phyloP scores from a whole-genome alignment of 768 basidiomycete species.

The Russula dissimulans region DNA sequence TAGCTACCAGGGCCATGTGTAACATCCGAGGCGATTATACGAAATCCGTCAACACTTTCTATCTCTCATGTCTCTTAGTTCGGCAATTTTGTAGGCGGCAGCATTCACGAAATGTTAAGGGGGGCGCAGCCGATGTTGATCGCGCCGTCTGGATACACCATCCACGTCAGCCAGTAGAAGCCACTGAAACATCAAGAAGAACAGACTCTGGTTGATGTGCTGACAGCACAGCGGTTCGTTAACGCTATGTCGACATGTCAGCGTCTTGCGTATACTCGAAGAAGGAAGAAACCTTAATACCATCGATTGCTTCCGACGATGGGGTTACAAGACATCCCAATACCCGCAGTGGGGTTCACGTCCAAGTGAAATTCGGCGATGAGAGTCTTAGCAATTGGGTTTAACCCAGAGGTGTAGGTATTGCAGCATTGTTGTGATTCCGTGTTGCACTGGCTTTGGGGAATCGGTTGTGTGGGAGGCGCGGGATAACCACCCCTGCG shows the following conservation, averaged over 20 bases:
- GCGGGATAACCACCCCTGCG: neutral
- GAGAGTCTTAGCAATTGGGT: fast-evolving
- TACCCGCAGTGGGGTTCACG: no score
- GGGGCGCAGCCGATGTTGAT: neutral
- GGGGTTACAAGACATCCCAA: neutral
- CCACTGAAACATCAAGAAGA: neutral
- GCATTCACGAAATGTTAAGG: neutral
- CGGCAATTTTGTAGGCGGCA: neutral
- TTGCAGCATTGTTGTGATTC: neutral
- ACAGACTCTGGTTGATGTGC: neutral
- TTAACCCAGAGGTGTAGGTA: neutral
- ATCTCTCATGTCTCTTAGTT: neutral
- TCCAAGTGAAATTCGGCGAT: neutral
- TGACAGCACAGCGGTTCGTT: neutral
- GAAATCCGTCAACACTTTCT: neutral
- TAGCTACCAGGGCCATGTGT: neutral
- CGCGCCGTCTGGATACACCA: neutral
- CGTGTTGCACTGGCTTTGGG: neutral
- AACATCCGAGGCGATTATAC: neutral
- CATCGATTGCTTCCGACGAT: neutral
- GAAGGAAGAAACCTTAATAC: neutral
- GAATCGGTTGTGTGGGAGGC: neutral
- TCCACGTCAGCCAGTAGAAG: neutral
- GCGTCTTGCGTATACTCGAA: neutral
- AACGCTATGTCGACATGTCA: neutral